Evolutionary conservation across 169 alveolate genomes (phyloP), one percentile per base, ranked within the genome.

Genomic region (Besnoitia besnoiti): DNA sequence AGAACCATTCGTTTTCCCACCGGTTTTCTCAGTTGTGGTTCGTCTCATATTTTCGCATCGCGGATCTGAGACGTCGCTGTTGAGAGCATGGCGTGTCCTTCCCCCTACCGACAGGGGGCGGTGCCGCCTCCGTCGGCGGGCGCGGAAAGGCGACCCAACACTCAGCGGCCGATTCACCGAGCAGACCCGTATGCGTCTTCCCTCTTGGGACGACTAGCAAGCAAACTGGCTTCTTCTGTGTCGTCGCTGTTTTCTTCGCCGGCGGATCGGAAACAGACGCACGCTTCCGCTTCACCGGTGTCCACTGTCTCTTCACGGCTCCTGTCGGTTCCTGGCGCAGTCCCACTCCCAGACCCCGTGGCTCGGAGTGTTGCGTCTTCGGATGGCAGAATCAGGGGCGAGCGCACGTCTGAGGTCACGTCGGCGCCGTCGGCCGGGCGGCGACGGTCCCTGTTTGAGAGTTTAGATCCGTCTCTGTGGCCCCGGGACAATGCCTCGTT

Each of bases 81-180:
- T n/a, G n/a, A n/a, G n/a, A n/a, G n/a, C n/a, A 55, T 55, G 67
- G 67, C 67, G 27, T 55, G 5, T 55, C 67, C 67, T 21, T 55
- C 67, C 27, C 67, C 67, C 24, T 55, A 1, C 67, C 3, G 12
- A 21, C 24, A 5, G 67, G 67, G 67, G 24, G 67, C 67, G 27
- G 67, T 55, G 33, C 67, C 80, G 3, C 0, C 80, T 67, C 39
- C 80, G 44, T 3, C 47, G 12, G 80, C 24, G 10, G 80, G 80
- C 44, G 39, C 80, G 8, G 80, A 67, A 33, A 37, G 80, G 80
- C 80, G 80, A 16, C 80, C 44, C 12, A 30, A 67, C 47, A 67
- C 80, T 30, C 80, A 67, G 80, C 80, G 80, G 24, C 80, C 80
- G 80, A 30, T 67, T 30, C 80, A 67, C 80, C 39, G 80, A 8